phyloP scores from a whole-genome alignment of 768 basidiomycete genomes.

The Chiua virens region DNA sequence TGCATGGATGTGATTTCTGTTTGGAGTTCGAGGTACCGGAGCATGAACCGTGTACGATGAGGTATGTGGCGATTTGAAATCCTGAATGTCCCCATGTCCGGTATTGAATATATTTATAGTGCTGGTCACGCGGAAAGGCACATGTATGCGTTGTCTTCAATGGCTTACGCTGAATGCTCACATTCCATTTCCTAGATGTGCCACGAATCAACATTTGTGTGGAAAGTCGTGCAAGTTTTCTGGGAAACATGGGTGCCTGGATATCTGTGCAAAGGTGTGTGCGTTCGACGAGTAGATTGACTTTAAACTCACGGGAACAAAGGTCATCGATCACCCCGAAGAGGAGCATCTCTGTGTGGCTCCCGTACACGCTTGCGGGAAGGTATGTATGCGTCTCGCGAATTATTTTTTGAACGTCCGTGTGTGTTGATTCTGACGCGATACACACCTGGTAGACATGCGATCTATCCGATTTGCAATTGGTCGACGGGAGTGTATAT shows the following conservation, averaged over 20 bases:
- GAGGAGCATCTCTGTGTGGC: conserved; percentile 56
- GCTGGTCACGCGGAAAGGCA: conserved; percentile 59
- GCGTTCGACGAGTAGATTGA: background rate
- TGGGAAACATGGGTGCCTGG: conserved; percentile 51
- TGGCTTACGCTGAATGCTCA: background rate
- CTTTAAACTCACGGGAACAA: background rate
- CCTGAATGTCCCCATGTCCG: no score
- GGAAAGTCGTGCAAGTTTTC: conserved; percentile 48
- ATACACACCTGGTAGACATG: conserved; percentile 46
- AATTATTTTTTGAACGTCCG: no score
- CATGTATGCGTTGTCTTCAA: conserved; percentile 37
- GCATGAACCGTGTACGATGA: conserved; percentile 42
- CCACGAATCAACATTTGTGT: conserved; percentile 52
- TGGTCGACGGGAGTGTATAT: conserved; percentile 33
- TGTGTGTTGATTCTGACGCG: background rate
- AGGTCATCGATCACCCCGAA: conserved; percentile 50
- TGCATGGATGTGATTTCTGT: conserved; percentile 42
- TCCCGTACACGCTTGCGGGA: conserved; percentile 52
- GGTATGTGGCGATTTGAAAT: conserved; percentile 35
- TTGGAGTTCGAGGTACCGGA: conserved; percentile 28
- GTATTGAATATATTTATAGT: conserved; percentile 29
- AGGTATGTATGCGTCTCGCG: conserved; percentile 35
- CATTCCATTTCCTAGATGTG: conserved; percentile 42
- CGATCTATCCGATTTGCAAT: conserved; percentile 31
- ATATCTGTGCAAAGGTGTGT: conserved; percentile 51